Evolutionary conservation across 345 rosid genomes (phyloP).

Genomic region (Eucalyptus guilfoylei): DNA sequence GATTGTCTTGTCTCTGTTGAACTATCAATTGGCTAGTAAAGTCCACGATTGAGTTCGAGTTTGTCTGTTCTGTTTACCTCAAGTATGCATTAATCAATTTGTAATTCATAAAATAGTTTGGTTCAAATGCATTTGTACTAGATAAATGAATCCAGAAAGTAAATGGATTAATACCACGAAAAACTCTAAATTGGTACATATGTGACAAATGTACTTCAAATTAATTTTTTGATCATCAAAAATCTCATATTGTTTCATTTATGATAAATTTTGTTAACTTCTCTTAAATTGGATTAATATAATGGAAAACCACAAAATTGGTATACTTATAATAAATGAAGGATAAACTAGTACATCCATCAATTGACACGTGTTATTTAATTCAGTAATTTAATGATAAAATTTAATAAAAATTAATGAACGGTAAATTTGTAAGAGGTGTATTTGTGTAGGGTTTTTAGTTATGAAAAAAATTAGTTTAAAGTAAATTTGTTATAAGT

Average conservation of each 20-base stretch:
- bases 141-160: not conserved
- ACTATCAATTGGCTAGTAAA: not conserved
- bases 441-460: not conserved
- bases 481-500: too few relatives aligned
- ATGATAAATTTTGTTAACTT: too few relatives aligned
- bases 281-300: not conserved
- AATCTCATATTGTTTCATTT: accelerated
- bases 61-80: not conserved
- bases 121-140: not conserved
- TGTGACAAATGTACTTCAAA: too few relatives aligned
- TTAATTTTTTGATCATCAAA: not conserved
- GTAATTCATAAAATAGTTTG: not conserved
- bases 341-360: not conserved
- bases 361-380: not conserved
- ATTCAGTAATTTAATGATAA: too few relatives aligned
- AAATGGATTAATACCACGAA: not conserved
- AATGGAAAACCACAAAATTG: not conserved
- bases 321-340: too few relatives aligned
- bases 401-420: too few relatives aligned
- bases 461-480: too few relatives aligned
- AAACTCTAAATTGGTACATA: too few relatives aligned
- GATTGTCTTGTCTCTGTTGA: not conserved
- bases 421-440: too few relatives aligned
- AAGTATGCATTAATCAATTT: not conserved
- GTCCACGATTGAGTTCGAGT: not conserved